Conservation (phyloP, 2,329 filamentous ascomycete genomes). For the Knufia petricola region DNA sequence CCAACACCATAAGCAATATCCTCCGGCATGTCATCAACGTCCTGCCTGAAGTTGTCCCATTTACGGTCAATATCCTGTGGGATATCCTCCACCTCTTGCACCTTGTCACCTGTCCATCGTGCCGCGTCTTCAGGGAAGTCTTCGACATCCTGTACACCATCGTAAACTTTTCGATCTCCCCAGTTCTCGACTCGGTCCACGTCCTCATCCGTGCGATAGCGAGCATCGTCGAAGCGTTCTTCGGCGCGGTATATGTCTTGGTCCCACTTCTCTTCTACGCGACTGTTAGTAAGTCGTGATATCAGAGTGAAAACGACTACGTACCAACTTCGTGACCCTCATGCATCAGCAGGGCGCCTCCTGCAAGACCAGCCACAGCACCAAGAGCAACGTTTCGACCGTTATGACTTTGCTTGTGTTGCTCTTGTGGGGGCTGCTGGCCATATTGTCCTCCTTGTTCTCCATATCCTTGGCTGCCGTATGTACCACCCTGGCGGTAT, state of each 20-base stretch:
- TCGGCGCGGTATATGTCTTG: conserved; percentile 27
- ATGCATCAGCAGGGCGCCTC: conserved; percentile 37
- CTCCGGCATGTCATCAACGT: conserved; percentile 29
- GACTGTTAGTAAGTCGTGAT: not conserved
- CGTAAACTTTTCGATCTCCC: not conserved
- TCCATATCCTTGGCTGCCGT: too few relatives aligned
- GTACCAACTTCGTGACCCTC: conserved; percentile 36
- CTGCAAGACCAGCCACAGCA: conserved; percentile 33
- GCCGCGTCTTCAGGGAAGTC: conserved; percentile 37
- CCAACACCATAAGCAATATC: conserved; percentile 33
- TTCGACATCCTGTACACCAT: conserved; percentile 25
- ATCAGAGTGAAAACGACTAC: conserved; percentile 6
- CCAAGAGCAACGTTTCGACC: conserved; percentile 32
- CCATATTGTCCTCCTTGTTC: conserved; percentile 19
- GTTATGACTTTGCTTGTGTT: conserved; percentile 25
- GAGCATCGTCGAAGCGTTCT: conserved; percentile 20
- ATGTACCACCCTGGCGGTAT: too few relatives aligned
- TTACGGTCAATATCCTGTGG: conserved; percentile 29
- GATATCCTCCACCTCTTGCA: conserved; percentile 34
- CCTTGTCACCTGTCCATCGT: conserved; percentile 35
- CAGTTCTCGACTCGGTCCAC: conserved; percentile 1
- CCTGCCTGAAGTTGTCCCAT: conserved; percentile 27
- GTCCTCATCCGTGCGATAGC: conserved; percentile 1
- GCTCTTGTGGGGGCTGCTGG: conserved; percentile 14
- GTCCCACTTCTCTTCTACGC: conserved; percentile 28